Base-by-base conservation (phyloP, 1,284 basidiomycete genomes). In the Mycena sp. region DNA sequence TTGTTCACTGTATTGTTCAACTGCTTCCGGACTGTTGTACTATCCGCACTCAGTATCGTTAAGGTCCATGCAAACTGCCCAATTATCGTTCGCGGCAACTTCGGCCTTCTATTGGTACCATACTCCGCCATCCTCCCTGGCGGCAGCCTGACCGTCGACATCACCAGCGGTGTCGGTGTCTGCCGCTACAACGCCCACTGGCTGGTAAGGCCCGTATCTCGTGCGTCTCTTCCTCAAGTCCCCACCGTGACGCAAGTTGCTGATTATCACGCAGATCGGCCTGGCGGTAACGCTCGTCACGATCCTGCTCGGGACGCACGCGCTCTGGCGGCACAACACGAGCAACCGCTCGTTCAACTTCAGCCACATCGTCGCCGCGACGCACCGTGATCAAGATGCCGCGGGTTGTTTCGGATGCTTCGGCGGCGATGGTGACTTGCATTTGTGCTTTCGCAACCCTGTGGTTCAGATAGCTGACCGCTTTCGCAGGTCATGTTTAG, bases 91-190 rank as follows among this genome's bases (percentile, higher is more conserved):
- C 49, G 16, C 30, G 21, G 7, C 17, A 43, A 28, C 5, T 6
- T n/a, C 6, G 28, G 4, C 3, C 21, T 5, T 4, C 11, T 28
- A 53, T 37, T 23, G 29, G 51, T 53, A 30, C 51, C 51, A 10
- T 53, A 53, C 23, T 53, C 51, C 51, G 51, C 51, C 38, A 43
- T 53, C 28, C 51, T 53, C n/a, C 51, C 51, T 16, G 51, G 17
- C 4, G 51, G 51, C 40, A 53, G 51, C 25, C 38, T 53, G 6
- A 53, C 28, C 2, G 51, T 53, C 19, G 51, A 53, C 26, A 53
- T 38, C 26, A 53, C 21, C 51, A 43, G 30, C n/a, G 28, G 51
- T 43, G 38, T 53, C 6, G 51, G 51, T 10, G 43, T 53, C 28
- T 53, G 43, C 26, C 29, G 26, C 1, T 53, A 53, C 40, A 53